These are phyloP conservation scores for Cordyceps cateniannulata DNA, from an alignment of 2,329 filamentous ascomycete genomes.

Conservation along the genomic window DNA sequence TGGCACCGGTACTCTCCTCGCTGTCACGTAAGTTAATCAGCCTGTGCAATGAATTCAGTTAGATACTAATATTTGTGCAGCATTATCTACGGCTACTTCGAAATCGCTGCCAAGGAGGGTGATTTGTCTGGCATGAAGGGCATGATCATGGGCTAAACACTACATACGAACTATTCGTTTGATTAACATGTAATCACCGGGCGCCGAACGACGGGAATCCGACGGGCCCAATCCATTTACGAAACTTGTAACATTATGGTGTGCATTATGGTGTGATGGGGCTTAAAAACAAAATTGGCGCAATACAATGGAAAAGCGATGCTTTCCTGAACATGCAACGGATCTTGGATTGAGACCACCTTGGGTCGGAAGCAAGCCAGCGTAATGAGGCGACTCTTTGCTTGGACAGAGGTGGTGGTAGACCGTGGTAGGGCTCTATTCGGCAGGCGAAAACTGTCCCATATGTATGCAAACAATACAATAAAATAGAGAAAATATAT, in stretches of 20 bases:
- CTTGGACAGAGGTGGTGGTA: conserved; percentile 4
- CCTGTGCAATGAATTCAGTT: background rate
- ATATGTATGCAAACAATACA: conserved; percentile 12
- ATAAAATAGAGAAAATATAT: conserved; percentile 10
- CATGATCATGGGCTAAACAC: conserved; percentile 61
- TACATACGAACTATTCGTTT: conserved; percentile 2
- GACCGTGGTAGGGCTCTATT: background rate
- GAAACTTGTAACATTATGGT: conserved; percentile 14
- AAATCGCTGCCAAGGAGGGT: conserved; percentile 97
- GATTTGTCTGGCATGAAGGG: conserved; percentile 80
- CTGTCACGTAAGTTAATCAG: conserved; percentile 76
- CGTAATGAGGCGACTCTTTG: conserved; percentile 5
- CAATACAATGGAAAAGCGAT: conserved; percentile 12
- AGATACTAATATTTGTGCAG: conserved; percentile 43
- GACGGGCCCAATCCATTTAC: conserved; percentile 7
- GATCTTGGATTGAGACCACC: background rate
- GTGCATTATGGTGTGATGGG: conserved; percentile 12
- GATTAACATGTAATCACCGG: conserved; percentile 10
- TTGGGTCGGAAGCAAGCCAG: background rate
- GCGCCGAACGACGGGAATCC: conserved; percentile 4
- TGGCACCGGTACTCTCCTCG: conserved; percentile 94
- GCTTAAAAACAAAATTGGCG: conserved; percentile 8
- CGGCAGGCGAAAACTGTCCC: conserved; percentile 6
- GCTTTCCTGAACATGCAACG: conserved; percentile 5
- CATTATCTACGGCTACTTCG: conserved; percentile 99